Evolutionary conservation across 768 basidiomycete species (phyloP).

Genomic region (Lentinus brumalis): DNA sequence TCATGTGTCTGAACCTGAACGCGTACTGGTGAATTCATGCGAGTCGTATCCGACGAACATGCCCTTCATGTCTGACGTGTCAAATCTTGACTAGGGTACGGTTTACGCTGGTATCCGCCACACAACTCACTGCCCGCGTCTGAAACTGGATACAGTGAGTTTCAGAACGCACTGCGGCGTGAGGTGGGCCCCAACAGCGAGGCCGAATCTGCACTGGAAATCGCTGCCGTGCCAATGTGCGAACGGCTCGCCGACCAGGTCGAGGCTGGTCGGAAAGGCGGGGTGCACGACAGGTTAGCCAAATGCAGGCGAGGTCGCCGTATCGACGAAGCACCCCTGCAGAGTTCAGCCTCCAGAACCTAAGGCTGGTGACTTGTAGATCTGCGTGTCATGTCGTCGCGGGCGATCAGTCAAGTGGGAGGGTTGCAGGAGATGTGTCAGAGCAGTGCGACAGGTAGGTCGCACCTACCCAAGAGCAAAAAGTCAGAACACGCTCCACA

Average conservation of each 20-base stretch:
- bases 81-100: no score
- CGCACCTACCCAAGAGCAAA: no score
- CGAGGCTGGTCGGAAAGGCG: conserved; percentile 10
- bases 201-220: conserved; percentile 17
- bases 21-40: no score
- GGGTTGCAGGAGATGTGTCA: no score
- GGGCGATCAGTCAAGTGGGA: no score
- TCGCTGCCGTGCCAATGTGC: conserved; percentile 14
- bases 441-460: no score
- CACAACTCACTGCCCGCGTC: no score
- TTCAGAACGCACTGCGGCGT: not conserved
- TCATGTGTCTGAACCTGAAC: no score
- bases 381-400: not conserved
- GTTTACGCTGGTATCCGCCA: no score
- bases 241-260: conserved; percentile 10
- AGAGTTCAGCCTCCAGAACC: conserved; percentile 6
- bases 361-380: conserved; percentile 19
- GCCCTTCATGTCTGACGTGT: no score
- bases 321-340: conserved; percentile 20
- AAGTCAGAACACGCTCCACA: no score
- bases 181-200: not conserved
- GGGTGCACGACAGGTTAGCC: conserved; percentile 8
- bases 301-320: conserved; percentile 12
- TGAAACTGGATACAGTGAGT: not conserved
- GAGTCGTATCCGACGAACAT: no score